Evolutionary conservation across 495 filamentous ascomycete genomes (phyloP).

Genomic region (Talaromyces borbonicus): DNA sequence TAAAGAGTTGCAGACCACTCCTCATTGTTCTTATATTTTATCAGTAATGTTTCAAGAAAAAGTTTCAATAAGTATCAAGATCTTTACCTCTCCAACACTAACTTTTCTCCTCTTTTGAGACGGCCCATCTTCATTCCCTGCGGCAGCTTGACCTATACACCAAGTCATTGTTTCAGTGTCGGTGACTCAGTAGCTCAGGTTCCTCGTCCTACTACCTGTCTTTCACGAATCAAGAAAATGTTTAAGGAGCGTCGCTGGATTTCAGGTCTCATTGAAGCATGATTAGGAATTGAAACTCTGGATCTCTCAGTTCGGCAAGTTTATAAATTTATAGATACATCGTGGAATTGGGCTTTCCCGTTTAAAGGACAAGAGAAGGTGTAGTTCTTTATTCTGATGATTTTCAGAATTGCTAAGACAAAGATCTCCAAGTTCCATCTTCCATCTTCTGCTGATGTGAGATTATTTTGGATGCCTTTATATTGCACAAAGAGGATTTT

Average conservation of each 20-base stretch:
- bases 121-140: conserved; percentile 1
- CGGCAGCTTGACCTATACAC: neutral
- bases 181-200: neutral
- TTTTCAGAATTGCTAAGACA: neutral
- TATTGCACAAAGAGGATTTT: neutral
- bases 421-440: neutral
- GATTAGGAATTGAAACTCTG: neutral
- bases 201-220: neutral
- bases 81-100: neutral
- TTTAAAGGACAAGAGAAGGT: neutral
- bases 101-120: conserved; percentile 3
- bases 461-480: neutral
- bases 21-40: neutral
- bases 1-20: neutral
- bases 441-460: neutral
- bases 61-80: neutral
- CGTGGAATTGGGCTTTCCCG: neutral
- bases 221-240: neutral
- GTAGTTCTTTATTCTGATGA: neutral
- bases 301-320: neutral
- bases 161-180: neutral
- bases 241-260: neutral
- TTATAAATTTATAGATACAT: neutral
- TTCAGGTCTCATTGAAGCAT: neutral
- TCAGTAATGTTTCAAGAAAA: neutral